Base-by-base conservation (phyloP, 2,329 filamentous ascomycete genomes). In the Ophiognomonia clavigignenti-juglandacearum region DNA sequence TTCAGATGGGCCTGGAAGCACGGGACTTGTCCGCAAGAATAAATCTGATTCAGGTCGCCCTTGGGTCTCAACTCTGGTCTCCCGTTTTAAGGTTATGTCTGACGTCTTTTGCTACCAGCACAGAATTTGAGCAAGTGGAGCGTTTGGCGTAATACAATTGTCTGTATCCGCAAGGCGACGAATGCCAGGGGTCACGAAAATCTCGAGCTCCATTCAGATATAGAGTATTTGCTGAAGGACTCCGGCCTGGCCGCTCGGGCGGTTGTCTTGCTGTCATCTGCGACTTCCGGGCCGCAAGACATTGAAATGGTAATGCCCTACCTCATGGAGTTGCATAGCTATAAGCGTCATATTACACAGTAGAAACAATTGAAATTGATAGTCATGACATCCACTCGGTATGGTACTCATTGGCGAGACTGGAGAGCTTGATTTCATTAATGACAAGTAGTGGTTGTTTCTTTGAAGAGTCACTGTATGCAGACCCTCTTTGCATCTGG, bases 91-190 rank as follows among this genome's bases (percentile, higher is more conserved):
- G 26, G 8, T 29, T 13, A 8, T 13, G 26, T 13, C 13, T 13
- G 13, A 7, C 26, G 13, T 7, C 26, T 29, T 10, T 10, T 31
- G 42, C n/a, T 34, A 34, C 16, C 42, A 34, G 46, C 38, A 51
- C 49, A 42, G 42, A 43, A 42, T 18, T 20, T 31, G 29, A 10
- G 11, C 14, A 20, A 41, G 48, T 51, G 48, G 45, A 40, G 39
- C 39, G 13, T 23, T 23, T 34, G 36, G 31, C 47, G 45, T 48
- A 44, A 48, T 47, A 29, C 39, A 24, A 44, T 34, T 20, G 34
- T 38, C 39, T 40, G 24, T 36, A 41, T 37, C 45, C 27, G 40
- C 29, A 27, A 48, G 39, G 31, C 34, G 48, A 47, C 11, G 11
- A 24, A 27, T 29, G 36, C 22, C 36, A 43, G 32, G 24, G 29